Evolutionary conservation across 805 yeast species (phyloP).

Genomic region (Sugiyamaella marilandica): DNA sequence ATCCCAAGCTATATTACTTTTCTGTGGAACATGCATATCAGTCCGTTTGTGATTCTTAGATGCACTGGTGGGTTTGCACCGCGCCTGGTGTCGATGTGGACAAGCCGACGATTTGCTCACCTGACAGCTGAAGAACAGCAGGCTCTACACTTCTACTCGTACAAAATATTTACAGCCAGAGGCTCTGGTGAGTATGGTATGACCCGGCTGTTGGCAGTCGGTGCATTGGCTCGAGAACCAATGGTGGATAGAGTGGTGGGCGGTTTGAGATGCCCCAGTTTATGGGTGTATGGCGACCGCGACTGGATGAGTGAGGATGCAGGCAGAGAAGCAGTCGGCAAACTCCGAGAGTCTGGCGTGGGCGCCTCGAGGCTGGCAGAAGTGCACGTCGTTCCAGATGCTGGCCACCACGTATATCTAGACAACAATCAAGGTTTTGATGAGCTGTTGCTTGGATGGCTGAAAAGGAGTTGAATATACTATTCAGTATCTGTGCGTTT

Average conservation of each 20-base stretch:
- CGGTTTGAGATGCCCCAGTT: constrained; percentile 51
- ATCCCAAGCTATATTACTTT: constrained; percentile 52
- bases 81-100: constrained; percentile 83
- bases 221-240: constrained; percentile 83
- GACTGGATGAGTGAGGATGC: constrained; percentile 59
- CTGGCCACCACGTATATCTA: constrained; percentile 70
- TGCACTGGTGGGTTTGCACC: constrained; percentile 76
- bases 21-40: constrained; percentile 79
- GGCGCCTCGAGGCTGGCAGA: constrained; percentile 24
- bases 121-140: constrained; percentile 42
- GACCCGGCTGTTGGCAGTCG: constrained; percentile 77
- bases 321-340: constrained; percentile 33
- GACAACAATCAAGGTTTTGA: constrained; percentile 56
- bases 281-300: constrained; percentile 81
- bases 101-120: constrained; percentile 67
- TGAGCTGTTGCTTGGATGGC: constrained; percentile 31
- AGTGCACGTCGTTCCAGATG: constrained; percentile 39
- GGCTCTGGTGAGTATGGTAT: constrained; percentile 94
- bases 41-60: constrained; percentile 78
- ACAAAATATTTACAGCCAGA: constrained; percentile 71
- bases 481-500: no score
- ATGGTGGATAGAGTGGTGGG: constrained; percentile 46
- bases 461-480: not conserved
- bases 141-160: constrained; percentile 69
- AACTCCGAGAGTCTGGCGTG: constrained; percentile 11